phyloP scores from a whole-genome alignment of 768 basidiomycete genomes.

The Lyophyllum shimeji region DNA sequence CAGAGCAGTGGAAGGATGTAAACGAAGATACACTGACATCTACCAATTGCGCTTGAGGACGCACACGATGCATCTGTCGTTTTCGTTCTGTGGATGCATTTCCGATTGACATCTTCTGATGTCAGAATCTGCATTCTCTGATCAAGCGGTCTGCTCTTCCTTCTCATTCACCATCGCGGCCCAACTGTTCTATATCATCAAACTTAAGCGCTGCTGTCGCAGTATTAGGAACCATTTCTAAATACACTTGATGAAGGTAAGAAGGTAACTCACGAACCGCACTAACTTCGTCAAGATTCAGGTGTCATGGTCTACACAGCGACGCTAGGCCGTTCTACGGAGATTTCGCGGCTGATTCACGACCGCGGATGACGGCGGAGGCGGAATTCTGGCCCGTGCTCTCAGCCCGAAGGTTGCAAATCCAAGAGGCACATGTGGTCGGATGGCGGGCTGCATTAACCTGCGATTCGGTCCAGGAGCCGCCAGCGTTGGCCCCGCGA shows the following conservation, averaged over 20 bases:
- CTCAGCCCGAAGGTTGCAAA: background rate
- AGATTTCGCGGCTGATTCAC: too few relatives aligned
- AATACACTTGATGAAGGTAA: background rate
- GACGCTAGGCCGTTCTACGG: too few relatives aligned
- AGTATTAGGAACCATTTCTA: background rate
- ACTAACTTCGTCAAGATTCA: too few relatives aligned
- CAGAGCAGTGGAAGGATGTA: conserved; percentile 3
- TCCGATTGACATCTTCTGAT: conserved; percentile 33
- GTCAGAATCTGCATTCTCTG: conserved; percentile 42
- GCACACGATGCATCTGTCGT: conserved; percentile 90
- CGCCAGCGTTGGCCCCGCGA: too few relatives aligned
- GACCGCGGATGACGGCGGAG: too few relatives aligned
- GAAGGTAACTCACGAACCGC: conserved; percentile 57
- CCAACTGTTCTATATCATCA: conserved; percentile 82
- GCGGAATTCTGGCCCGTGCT: conserved; percentile 40
- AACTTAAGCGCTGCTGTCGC: conserved; percentile 72
- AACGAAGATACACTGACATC: conserved; percentile 55
- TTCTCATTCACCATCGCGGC: conserved; percentile 53
- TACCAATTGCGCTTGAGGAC: conserved; percentile 96
- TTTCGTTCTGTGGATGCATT: conserved; percentile 55
- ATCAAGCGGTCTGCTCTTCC: conserved; percentile 34
- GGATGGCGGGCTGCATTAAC: too few relatives aligned
- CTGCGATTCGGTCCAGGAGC: too few relatives aligned
- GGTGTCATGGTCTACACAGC: too few relatives aligned
- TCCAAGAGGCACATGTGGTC: conserved; percentile 46